Evolutionary conservation across 345 rosid species (phyloP).

Genomic region (Gossypium stocksii): DNA sequence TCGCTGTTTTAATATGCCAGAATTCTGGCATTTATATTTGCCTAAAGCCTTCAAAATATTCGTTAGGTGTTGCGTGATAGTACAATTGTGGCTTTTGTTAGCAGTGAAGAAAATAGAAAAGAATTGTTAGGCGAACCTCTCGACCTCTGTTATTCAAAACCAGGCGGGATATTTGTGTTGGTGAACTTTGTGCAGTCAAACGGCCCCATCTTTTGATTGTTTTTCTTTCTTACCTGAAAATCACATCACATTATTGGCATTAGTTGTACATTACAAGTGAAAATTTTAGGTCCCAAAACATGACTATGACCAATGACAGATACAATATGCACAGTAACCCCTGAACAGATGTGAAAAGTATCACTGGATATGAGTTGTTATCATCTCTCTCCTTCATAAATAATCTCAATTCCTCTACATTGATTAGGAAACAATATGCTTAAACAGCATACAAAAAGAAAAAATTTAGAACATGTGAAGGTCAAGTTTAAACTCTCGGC

Average conservation of each 20-base stretch:
- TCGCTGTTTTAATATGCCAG: not conserved
- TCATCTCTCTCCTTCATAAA: not conserved
- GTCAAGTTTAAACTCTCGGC: not conserved
- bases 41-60: not conserved
- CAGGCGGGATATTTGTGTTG: constrained; percentile 35
- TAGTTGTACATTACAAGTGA: not conserved
- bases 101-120: constrained; percentile 10
- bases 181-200: constrained; percentile 87
- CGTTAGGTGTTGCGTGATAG: not conserved
- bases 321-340: not conserved
- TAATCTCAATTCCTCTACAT: not conserved
- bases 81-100: constrained; percentile 12
- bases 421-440: not conserved
- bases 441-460: not conserved
- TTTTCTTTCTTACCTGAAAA: constrained; percentile 66
- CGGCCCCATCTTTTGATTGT: constrained; percentile 75
- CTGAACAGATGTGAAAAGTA: not conserved
- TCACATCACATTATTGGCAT: not conserved
- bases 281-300: not conserved
- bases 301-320: not conserved
- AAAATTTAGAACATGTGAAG: not conserved
- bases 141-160: constrained; percentile 22
- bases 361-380: not conserved
- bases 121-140: constrained; percentile 25
- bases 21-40: constrained; percentile 6